Conservation (phyloP, 106 monocot species). For the Narthecium ossifragum region DNA sequence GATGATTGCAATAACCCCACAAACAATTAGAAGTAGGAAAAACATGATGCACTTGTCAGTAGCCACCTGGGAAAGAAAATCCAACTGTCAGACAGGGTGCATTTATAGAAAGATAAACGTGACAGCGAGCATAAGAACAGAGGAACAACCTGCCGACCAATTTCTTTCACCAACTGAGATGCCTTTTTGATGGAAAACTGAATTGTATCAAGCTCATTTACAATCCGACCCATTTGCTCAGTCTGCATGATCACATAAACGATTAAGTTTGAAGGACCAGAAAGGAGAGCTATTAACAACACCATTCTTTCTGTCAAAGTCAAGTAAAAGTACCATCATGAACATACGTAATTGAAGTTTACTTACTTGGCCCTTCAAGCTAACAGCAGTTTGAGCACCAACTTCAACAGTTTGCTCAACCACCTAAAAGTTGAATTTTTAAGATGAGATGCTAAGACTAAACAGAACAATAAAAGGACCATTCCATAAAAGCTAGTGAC, state of each 20-base stretch:
- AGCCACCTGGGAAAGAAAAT: slow-evolving; percentile 58
- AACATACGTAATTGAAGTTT: not conserved
- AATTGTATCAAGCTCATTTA: slow-evolving; percentile 85
- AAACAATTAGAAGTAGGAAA: slow-evolving; percentile 75
- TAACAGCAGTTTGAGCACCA: slow-evolving; percentile 81
- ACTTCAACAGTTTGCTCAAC: slow-evolving; percentile 95
- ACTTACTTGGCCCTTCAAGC: slow-evolving; percentile 79
- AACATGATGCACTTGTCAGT: slow-evolving; percentile 96
- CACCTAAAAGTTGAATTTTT: slow-evolving; percentile 43
- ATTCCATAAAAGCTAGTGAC: not conserved
- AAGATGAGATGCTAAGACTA: slow-evolving; percentile 7
- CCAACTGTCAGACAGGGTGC: not conserved
- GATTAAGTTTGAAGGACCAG: not conserved
- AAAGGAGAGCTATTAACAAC: not conserved
- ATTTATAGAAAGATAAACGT: not conserved
- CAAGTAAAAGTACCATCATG: too few species aligned
- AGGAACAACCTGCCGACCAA: slow-evolving; percentile 69
- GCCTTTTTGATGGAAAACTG: slow-evolving; percentile 91
- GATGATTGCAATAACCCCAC: slow-evolving; percentile 83
- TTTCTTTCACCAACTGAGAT: slow-evolving; percentile 77
- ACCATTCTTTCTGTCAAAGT: too few species aligned
- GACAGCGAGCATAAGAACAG: not conserved
- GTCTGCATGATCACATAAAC: slow-evolving; percentile 40
- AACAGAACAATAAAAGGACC: not conserved
- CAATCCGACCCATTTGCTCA: slow-evolving; percentile 91